A percentile compares a stretch with the other conserved stretches of the same genome.
These are phyloP conservation scores for Capronia epimyces DNA, from an alignment of 2,329 filamentous ascomycete genomes.

Conservation along the genomic window DNA sequence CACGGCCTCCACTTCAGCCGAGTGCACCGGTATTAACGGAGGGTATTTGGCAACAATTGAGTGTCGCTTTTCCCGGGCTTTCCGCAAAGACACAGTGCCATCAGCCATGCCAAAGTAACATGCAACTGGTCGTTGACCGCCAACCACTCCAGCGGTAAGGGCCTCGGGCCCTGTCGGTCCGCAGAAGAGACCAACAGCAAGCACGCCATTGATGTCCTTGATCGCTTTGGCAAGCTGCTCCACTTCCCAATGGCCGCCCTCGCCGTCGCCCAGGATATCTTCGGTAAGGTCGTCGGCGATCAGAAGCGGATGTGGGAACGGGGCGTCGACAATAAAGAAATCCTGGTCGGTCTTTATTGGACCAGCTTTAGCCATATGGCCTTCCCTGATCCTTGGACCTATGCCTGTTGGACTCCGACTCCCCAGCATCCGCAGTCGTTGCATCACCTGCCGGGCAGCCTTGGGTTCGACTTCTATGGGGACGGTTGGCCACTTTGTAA, in stretches of 20 bases:
- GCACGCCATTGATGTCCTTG: slow-evolving; percentile 75
- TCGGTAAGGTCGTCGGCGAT: slow-evolving; percentile 53
- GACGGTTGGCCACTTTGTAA: slow-evolving; percentile 71
- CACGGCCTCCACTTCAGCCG: slow-evolving; percentile 6
- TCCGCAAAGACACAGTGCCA: slow-evolving; percentile 57
- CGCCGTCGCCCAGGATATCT: slow-evolving; percentile 49
- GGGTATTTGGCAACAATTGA: slow-evolving; percentile 26
- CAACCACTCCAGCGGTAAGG: slow-evolving; percentile 54
- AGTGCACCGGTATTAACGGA: slow-evolving; percentile 22
- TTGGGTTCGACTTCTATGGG: slow-evolving; percentile 92
- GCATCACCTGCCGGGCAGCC: slow-evolving; percentile 70
- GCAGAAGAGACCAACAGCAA: slow-evolving; percentile 87
- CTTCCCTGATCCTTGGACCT: slow-evolving; percentile 55
- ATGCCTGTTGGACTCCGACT: slow-evolving; percentile 55
- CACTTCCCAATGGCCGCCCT: slow-evolving; percentile 73
- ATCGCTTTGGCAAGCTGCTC: slow-evolving; percentile 66
- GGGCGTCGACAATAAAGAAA: slow-evolving; percentile 88
- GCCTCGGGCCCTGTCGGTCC: slow-evolving; percentile 72
- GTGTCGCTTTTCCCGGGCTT: slow-evolving; percentile 34
- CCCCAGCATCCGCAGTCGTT: slow-evolving; percentile 66
- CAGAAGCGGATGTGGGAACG: slow-evolving; percentile 65
- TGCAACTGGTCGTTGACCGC: slow-evolving; percentile 84
- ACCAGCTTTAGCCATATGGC: slow-evolving; percentile 70
- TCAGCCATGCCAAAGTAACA: slow-evolving; percentile 92
- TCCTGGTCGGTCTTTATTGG: slow-evolving; percentile 80